A percentile compares a stretch with the other conserved stretches of the same genome.
Conservation (phyloP, 2,329 filamentous ascomycete species). For the Epichloe scottii region DNA sequence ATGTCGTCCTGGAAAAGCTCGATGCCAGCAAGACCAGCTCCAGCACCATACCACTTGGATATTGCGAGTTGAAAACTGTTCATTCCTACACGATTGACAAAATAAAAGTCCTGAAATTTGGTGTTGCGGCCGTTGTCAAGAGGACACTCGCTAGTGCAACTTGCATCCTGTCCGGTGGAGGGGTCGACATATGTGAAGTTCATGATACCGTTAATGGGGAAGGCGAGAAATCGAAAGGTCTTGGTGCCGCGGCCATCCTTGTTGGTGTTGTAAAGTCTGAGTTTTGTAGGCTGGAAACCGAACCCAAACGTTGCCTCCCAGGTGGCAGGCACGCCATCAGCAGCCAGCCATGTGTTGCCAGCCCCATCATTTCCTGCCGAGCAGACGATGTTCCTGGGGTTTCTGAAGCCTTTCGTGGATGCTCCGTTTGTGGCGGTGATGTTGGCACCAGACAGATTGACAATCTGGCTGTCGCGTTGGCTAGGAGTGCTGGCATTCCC, state of each 20-base stretch:
- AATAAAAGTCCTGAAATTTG: conserved; percentile 76
- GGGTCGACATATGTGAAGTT: conserved; percentile 87
- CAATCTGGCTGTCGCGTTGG: conserved; percentile 58
- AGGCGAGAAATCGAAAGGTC: conserved; percentile 73
- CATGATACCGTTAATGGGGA: conserved; percentile 86
- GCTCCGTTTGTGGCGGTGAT: conserved; percentile 56
- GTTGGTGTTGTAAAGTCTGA: conserved; percentile 81
- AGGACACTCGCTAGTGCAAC: conserved; percentile 77
- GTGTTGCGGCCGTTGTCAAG: conserved; percentile 56
- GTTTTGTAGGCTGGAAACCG: conserved; percentile 73
- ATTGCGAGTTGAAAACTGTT: conserved; percentile 75
- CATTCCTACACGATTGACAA: conserved; percentile 84
- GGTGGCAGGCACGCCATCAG: conserved; percentile 61
- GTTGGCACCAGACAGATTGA: conserved; percentile 72
- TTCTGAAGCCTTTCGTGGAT: conserved; percentile 49
- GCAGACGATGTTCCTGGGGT: conserved; percentile 76
- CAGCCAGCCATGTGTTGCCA: conserved; percentile 69
- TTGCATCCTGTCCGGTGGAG: conserved; percentile 48
- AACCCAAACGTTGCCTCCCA: conserved; percentile 79
- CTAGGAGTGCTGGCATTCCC: conserved; percentile 64
- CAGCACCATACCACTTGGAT: conserved; percentile 72
- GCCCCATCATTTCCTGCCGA: conserved; percentile 50
- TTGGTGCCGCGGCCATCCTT: conserved; percentile 75
- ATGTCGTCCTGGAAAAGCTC: conserved; percentile 80
- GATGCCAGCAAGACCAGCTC: conserved; percentile 75